A percentile compares a stretch with the other conserved stretches of the same genome.
phyloP scores from a whole-genome alignment of 306 rosid genomes.

The Datisca glomerata region DNA sequence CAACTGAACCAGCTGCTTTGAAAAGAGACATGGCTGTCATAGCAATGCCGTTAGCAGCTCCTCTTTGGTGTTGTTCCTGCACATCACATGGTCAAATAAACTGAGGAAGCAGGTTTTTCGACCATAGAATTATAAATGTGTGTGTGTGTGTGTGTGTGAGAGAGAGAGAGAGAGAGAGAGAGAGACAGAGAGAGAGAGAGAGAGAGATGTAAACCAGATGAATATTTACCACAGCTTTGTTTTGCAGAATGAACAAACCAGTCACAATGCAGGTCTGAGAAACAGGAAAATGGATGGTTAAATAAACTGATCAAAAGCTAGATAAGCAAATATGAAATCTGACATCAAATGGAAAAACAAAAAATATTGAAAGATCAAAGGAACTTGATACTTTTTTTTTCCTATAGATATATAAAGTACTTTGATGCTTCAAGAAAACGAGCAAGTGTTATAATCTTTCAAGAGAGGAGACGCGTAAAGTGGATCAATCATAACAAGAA shows the following conservation, averaged over 20 bases:
- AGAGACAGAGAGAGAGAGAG: not conserved
- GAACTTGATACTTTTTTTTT: too few relatives aligned
- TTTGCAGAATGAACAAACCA: constrained; percentile 62
- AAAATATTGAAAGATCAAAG: not conserved
- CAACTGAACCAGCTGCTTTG: constrained; percentile 84
- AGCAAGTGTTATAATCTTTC: too few relatives aligned
- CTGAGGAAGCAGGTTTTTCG: too few relatives aligned
- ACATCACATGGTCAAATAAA: constrained; percentile 7
- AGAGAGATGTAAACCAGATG: too few relatives aligned
- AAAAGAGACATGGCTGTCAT: constrained; percentile 77
- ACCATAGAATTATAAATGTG: too few relatives aligned
- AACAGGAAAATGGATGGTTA: too few relatives aligned
- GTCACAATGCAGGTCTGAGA: constrained; percentile 34
- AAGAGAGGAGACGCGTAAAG: too few relatives aligned
- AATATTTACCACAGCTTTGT: constrained; percentile 70
- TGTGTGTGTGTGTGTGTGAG: not conserved
- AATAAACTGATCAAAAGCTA: not conserved
- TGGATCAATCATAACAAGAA: too few relatives aligned
- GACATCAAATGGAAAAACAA: not conserved
- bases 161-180: constrained; percentile 2
- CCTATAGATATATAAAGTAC: too few relatives aligned
- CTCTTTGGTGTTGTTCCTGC: constrained; percentile 78
- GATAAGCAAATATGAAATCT: not conserved
- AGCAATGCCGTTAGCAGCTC: constrained; percentile 84
- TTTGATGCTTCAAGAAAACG: too few relatives aligned